Base-by-base conservation (phyloP, 2,329 filamentous ascomycete species). In the Hypoxylon sp. region DNA sequence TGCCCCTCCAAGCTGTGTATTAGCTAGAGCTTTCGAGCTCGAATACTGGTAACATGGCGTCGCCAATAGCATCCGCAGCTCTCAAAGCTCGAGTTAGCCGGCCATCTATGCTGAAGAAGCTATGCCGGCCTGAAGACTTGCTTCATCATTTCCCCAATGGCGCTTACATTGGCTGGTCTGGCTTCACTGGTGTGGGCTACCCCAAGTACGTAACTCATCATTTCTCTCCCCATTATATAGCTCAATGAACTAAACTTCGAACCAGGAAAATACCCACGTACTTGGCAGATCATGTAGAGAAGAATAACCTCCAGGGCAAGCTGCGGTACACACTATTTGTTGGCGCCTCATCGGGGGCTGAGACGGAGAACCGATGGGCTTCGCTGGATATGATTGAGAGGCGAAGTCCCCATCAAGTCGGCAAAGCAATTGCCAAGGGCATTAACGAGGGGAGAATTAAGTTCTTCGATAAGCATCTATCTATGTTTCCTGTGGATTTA, bases 341-440 rank as follows among this genome's bases (percentile, higher is more conserved):
- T 8, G 94, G 93, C 56, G 93, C 93, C n/a, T 95, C 91, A 4
- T 94, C 92, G 14, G 93, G 93, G 37, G 91, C 93, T 16, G 93
- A 96, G 81, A 97, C 93, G 0, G 93, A 97, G 83, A 96, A 96
- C 80, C 86, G 93, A 79, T 97, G 94, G 94, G 93, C 94, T n/a
- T 80, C 83, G 3, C 83, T 95, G 69, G 90, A 97, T 81, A 97
- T 97, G 93, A 97, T 97, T 74, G 90, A 95, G 81, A 86, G 93
- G 61, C 87, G 93, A 61, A 87, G 88, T 72, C 93, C 93, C 60
- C 93, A 97, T 81, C 93, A 97, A 78, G 93, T 97, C 65, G 93
- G 93, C 76, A 97, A 96, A 83, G 87, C 91, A 63, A 97, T 97
- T 70, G 88, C 93, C 65, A 95, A 93, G 83, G 93, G 93, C 8